Evolutionary conservation across 2,329 filamentous ascomycete species (phyloP), one percentile per base, ranked within the genome.

Genomic region (Xylaria sp.): DNA sequence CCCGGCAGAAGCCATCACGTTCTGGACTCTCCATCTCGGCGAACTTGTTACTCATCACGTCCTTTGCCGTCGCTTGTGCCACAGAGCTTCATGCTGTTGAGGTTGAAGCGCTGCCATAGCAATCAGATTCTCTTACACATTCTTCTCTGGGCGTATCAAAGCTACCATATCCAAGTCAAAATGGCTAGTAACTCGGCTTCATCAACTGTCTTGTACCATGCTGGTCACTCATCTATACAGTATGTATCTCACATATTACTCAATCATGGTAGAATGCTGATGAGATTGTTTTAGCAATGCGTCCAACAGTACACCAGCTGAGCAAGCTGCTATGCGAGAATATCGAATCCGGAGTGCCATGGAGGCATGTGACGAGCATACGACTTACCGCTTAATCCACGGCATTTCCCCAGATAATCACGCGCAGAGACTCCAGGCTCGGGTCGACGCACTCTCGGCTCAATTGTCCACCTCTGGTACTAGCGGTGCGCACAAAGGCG

Each of bases 201-300:
- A 23, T 60, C 63, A 4, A 23, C 48, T 19, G 57, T 18, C 37
- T 37, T 61, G 6, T 63, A 64, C n/a, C 48, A 59, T 39, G 52
- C n/a, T 4, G 63, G 57, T 23, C 61, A 61, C 16, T 49, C 54
- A 50, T 56, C 48, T 46, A 60, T 61, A 34, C 63, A 62, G 52
- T 67, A 63, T 50, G 67, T 58, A 16, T 19, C 50, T 16, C 47
- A 18, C n/a, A 6, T 3, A 19, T 30, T 4, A 23, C 6, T 48
- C 9, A 23, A 13, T 51, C 42, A 7, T 19, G 1, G 7, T 19
- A 47, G 50, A 52, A 19, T 59, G 55, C 58, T 57, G n/a, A 49
- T 4, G 58, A 58, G 8, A 30, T 30, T 30, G 59, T 23, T 46
- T n/a, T 37, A 69, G 68, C 52, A 6, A 5, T 16, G 16, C 16